Evolutionary conservation across 2,329 filamentous ascomycete species (phyloP).

Genomic region (Aspergillus transmontanensis): DNA sequence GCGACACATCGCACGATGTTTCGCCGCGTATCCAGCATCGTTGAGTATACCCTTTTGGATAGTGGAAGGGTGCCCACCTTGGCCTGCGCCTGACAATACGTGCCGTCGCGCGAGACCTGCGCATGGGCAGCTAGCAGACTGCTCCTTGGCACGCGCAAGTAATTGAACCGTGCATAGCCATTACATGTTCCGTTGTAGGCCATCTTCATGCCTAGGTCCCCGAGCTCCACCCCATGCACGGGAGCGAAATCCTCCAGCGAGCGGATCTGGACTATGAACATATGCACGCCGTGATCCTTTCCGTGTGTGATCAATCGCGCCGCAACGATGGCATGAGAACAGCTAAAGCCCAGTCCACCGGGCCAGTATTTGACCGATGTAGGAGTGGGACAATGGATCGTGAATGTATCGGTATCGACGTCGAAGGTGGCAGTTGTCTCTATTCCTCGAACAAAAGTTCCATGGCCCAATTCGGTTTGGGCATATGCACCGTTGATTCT

Average conservation of each 20-base stretch:
- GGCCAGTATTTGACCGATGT: conserved; percentile 9
- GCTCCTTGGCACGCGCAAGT: not conserved
- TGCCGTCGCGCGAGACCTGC: conserved; percentile 2
- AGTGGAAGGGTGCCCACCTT: not conserved
- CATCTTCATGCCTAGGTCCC: conserved; percentile 7
- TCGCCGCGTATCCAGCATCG: conserved; percentile 11
- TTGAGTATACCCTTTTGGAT: conserved; percentile 9
- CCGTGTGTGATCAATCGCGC: conserved; percentile 1
- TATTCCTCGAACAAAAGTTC: conserved; percentile 54
- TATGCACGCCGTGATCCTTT: conserved; percentile 5
- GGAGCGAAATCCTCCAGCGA: conserved; percentile 4
- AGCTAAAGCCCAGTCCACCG: conserved; percentile 4
- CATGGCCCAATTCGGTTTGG: conserved; percentile 56
- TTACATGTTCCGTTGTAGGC: conserved; percentile 11
- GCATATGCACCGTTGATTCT: conserved; percentile 56
- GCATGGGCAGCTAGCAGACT: conserved; percentile 7
- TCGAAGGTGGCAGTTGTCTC: conserved; percentile 30
- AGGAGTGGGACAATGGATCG: conserved; percentile 1
- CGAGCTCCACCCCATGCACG: conserved; percentile 1
- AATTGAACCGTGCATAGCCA: conserved; percentile 7
- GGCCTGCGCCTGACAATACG: not conserved
- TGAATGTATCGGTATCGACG: not conserved
- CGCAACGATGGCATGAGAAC: conserved; percentile 5
- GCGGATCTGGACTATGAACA: conserved; percentile 12
- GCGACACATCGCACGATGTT: conserved; percentile 11